Conservation (phyloP, 495 filamentous ascomycete species). For the Aspergillus hancockii region DNA sequence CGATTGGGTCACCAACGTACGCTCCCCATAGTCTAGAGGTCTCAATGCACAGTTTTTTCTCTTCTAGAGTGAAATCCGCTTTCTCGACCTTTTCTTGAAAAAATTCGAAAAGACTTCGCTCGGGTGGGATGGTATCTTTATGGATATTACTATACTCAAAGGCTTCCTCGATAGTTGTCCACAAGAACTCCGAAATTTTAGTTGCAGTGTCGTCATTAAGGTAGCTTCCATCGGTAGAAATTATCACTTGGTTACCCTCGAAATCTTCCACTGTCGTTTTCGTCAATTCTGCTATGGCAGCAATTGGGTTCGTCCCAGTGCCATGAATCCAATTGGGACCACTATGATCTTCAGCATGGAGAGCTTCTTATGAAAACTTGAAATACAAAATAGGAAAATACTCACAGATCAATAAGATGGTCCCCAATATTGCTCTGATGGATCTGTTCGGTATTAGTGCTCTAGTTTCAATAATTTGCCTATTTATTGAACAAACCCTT, state of each 20-base stretch:
- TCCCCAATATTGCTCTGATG: conserved; percentile 38
- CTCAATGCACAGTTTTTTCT: conserved; percentile 57
- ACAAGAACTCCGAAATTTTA: conserved; percentile 63
- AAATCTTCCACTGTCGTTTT: conserved; percentile 57
- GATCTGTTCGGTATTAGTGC: conserved; percentile 31
- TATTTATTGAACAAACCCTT: conserved; percentile 52
- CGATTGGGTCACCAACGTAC: conserved; percentile 79
- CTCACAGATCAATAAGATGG: conserved; percentile 51
- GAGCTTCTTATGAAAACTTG: not conserved
- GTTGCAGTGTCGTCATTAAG: conserved; percentile 54
- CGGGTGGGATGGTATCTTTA: conserved; percentile 60
- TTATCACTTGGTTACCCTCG: conserved; percentile 56
- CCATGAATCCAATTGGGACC: conserved; percentile 98
- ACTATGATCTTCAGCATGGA: conserved; percentile 37
- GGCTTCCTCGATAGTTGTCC: conserved; percentile 76
- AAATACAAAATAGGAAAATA: conserved; percentile 2
- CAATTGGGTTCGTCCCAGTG: conserved; percentile 79
- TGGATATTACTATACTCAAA: conserved; percentile 77
- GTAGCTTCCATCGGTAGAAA: conserved; percentile 62
- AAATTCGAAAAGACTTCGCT: conserved; percentile 76
- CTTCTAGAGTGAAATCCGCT: conserved; percentile 52
- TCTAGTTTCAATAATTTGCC: not conserved
- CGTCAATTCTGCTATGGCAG: conserved; percentile 71
- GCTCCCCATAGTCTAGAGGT: conserved; percentile 80
- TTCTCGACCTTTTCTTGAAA: conserved; percentile 63